Evolutionary conservation across 768 basidiomycete species (phyloP).

Genomic region (Fomitopsis pulvina): DNA sequence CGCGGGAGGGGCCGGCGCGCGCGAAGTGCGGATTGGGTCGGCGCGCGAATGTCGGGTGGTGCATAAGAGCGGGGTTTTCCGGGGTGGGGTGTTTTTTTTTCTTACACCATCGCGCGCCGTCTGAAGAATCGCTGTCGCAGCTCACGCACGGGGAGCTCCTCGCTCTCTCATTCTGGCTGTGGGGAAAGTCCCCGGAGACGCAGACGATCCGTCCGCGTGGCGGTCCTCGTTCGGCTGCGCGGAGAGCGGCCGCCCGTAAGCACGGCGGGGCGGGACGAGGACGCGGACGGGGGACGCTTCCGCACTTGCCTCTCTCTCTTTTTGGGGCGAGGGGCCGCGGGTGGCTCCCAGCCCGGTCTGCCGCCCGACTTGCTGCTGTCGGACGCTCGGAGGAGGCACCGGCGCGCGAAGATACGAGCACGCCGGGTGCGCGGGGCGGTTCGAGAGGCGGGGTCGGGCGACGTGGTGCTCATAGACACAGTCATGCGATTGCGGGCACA

Average conservation of each 20-base stretch:
- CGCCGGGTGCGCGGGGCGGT: conserved; percentile 41
- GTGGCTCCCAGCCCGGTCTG: too few relatives aligned
- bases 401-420: conserved; percentile 76
- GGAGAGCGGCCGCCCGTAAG: conserved; percentile 77
- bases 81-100: conserved; percentile 13
- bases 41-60: neutral
- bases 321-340: too few relatives aligned
- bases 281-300: conserved; percentile 37
- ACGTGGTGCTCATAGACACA: conserved; percentile 79
- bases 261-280: conserved; percentile 57
- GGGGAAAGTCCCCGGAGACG: conserved; percentile 94
- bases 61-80: neutral
- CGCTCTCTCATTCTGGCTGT: conserved; percentile 53
- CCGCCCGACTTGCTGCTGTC: conserved; percentile 41
- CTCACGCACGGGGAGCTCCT: conserved; percentile 57
- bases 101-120: conserved; percentile 39
- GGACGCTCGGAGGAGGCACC: conserved; percentile 39
- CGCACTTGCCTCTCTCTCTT: too few relatives aligned
- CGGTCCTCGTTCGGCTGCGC: conserved; percentile 38
- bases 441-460: conserved; percentile 32
- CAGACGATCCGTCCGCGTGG: too few relatives aligned
- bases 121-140: conserved; percentile 85
- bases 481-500: conserved; percentile 77
- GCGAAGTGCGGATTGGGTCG: neutral
- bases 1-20: neutral